A percentile compares a stretch with the other conserved stretches of the same genome.
phyloP scores from a whole-genome alignment of 1,284 basidiomycete genomes.

The Puccinia horiana region DNA sequence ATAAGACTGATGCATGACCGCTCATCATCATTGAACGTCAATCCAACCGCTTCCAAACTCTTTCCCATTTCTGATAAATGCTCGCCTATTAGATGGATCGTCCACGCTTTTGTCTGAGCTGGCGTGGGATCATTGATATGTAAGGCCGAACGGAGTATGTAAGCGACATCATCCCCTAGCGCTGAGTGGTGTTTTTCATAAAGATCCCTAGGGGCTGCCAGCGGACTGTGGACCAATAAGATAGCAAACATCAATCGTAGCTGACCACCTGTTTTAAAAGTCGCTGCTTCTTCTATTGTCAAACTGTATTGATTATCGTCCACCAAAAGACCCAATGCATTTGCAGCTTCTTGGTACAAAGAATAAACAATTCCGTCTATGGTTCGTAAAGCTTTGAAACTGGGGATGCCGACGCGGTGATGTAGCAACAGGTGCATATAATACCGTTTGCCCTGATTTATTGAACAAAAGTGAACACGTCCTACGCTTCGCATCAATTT shows the following conservation, averaged over 20 bases:
- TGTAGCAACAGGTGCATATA: neutral
- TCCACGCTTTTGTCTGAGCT: too few relatives aligned
- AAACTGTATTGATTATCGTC: neutral
- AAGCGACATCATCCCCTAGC: too few relatives aligned
- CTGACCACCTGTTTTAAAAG: neutral
- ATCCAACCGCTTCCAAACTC: too few relatives aligned
- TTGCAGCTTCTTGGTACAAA: neutral
- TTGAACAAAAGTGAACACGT: neutral
- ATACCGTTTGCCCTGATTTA: conserved; percentile 6
- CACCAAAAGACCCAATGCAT: neutral
- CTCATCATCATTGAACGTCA: too few relatives aligned
- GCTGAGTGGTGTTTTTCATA: too few relatives aligned
- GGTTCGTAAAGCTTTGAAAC: neutral
- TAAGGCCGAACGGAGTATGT: too few relatives aligned
- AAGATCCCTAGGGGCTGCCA: too few relatives aligned
- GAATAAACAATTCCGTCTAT: neutral
- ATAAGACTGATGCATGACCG: too few relatives aligned
- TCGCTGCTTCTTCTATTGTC: neutral
- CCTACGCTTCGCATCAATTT: neutral
- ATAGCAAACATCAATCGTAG: neutral
- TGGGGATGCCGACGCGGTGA: neutral
- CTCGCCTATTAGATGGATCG: too few relatives aligned
- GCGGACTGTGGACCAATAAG: neutral
- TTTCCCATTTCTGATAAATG: too few relatives aligned
- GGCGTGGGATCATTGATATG: too few relatives aligned